Base-by-base conservation (phyloP, 768 basidiomycete genomes). In the Pulveroboletus ravenelii region DNA sequence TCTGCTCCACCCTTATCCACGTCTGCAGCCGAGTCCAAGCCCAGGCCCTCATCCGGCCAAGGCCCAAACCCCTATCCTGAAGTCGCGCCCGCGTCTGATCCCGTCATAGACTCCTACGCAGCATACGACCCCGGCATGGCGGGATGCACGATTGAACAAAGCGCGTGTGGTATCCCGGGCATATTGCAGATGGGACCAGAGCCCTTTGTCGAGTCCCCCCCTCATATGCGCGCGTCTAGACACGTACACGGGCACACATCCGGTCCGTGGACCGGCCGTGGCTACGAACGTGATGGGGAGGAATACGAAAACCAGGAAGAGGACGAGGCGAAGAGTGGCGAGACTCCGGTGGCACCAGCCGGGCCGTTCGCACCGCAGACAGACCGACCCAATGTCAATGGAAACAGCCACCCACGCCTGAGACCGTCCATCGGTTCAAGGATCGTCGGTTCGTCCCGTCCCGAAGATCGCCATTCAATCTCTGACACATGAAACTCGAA, bases 61-160 rank as follows among this genome's bases (percentile, higher is more conserved):
- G 6, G 25, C 25, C 25, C 25, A 27, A 27, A 31, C 31, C 31
- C 31, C 31, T 12, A 31, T 31, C 31, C 10, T 1, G 31, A 31
- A 31, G 9, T 13, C 31, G 3, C 31, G 25, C 12, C 10, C 1
- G 9, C 30, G 10, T 15, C 23, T 12, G 39, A 40, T 7, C 20
- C 12, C 27, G 15, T 15, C 6, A 3, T 5, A 8, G 17, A 62
- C 27, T 2, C 20, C 15, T 63, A 62, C 23, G 60, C 47, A 6
- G 55, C 37, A 1, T 54, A 62, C 31, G 61, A 62, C 20, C 54
- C 62, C 8, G 62, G 61, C 17, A 62, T 62, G 61, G 61, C 61
- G 12, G 61, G 61, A 10, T 57, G 62, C 37, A 27, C 52, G 20
- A 12, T 7, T 29, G 48, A 35, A 5, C 39, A 8, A 0, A 17